Evolutionary conservation across 2,329 filamentous ascomycete genomes (phyloP), one percentile per base, ranked within the genome.

Genomic region (Macrophomina pseudophaseolina): DNA sequence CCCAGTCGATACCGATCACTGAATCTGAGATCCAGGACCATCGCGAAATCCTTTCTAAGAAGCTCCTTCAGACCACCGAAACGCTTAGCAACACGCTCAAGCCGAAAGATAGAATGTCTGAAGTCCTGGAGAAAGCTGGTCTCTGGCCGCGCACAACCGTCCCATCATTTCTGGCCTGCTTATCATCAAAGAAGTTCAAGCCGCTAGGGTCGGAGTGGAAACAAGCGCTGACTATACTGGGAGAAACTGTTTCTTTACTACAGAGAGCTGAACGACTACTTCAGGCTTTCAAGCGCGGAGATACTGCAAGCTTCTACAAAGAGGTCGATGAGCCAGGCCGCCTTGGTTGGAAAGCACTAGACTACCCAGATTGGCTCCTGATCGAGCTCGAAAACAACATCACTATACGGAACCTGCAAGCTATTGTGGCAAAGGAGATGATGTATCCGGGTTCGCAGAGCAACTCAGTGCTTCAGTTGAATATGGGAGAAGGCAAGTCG

Each of bases 361-460:
- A 84, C 0, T 76, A 80, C 44, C 88, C 89, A 0, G 89, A 92
- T 28, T 87, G 81, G 67, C 77, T 92, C 0, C 76, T 93, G 0
- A 67, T 92, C 0, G 89, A 92, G 72, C 79, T 89, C 0, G 89
- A 92, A 64, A 87, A 82, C 40, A 82, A 84, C 0, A 80, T 92
- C 1, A 71, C 88, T 8, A 87, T 93, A 8, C 84, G 91, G 0
- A 72, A 80, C 0, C 83, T 86, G 0, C 89, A 92, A 71, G 80
- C 84, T 2, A 72, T 84, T 1, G 87, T 92, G 59, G 86, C 89
- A 0, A 52, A 66, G 0, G 72, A 83, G 23, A 91, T 92, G 85
- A 84, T 67, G 3, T 28, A 8, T 5, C 40, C 66, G 16, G 35
- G 49, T 11, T 4, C 8, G 9, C 35, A 12, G 5, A 40, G 11